Evolutionary conservation across 2,329 filamentous ascomycete genomes (phyloP), one percentile per base, ranked within the genome.

Genomic region (Eutypella sp.): DNA sequence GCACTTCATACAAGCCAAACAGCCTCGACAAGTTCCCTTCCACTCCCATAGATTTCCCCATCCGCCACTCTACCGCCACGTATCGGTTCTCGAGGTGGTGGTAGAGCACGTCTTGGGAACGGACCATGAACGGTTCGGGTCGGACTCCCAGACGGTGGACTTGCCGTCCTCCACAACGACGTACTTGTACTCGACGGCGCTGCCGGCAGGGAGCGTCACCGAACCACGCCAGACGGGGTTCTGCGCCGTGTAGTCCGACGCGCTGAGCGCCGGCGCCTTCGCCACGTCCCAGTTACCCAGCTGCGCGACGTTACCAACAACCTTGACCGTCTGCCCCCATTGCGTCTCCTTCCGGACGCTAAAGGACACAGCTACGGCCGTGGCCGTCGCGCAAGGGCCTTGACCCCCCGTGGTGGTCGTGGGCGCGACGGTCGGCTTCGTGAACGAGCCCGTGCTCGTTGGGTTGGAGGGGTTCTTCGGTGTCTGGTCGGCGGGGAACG

Each of bases 171-270:
- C 70, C 36, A 84, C 73, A 41, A 78, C 76, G 55, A 89, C 76
- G 59, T 80, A 89, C 68, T 89, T 88, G 63, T 87, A 89, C 67
- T 81, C 57, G 37, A 89, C 68, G 3, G 63, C 66, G 40, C 71
- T 69, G 2, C 83, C 84, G 0, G 79, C 71, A 0, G 70, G 64
- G 15, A 89, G 63, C 2, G 66, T 68, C 23, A 88, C 59, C 0
- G 75, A 76, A 0, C 64, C 72, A 39, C 67, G 72, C 86, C 85
- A 89, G 5, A 85, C 52, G 1, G 78, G 81, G 55, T 84, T 79
- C 27, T 61, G 65, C 2, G 67, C 55, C 0, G 79, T 83, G 59
- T 89, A 89, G 16, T 70, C 57, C 15, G 66, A 68, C 2, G 84
- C 79, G 39, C 72, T 76, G 18, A 90, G 68, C 0, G 77, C 56